Conservation (phyloP, 805 yeast species). For the Priceomyces melissophilus region DNA sequence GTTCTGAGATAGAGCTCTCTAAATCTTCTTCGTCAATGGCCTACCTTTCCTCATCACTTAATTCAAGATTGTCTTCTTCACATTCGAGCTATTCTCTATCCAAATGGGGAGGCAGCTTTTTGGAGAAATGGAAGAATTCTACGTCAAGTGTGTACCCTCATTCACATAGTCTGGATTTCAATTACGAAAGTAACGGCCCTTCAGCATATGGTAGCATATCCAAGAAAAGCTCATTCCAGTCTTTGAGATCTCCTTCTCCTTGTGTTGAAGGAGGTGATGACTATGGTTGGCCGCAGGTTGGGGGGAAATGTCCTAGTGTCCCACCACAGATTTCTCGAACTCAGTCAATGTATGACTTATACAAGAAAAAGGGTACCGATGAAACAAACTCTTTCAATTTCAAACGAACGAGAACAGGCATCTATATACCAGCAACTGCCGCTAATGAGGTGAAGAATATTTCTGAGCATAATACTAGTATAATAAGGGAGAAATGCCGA, state of each 20-base stretch:
- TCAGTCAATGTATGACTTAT: constrained; percentile 33
- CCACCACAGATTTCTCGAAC: constrained; percentile 27
- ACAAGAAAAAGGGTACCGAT: constrained; percentile 9
- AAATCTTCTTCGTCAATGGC: constrained; percentile 34
- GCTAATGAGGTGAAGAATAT: constrained; percentile 13
- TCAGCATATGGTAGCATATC: constrained; percentile 15
- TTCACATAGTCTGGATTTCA: neutral
- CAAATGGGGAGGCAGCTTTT: constrained; percentile 39
- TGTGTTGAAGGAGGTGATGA: constrained; percentile 31
- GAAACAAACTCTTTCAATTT: constrained; percentile 9
- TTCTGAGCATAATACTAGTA: constrained; percentile 15
- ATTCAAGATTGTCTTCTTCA: constrained; percentile 33
- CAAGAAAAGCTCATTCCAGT: constrained; percentile 24
- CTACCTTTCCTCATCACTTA: constrained; percentile 39
- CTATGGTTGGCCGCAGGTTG: constrained; percentile 15
- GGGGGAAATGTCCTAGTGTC: constrained; percentile 2
- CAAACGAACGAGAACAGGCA: constrained; percentile 20
- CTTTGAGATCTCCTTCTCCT: constrained; percentile 35
- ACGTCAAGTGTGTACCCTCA: constrained; percentile 11
- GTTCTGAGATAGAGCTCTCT: constrained; percentile 27
- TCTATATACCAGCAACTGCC: constrained; percentile 19
- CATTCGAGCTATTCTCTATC: constrained; percentile 39
- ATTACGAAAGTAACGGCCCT: constrained; percentile 6
- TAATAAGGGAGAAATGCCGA: constrained; percentile 20
- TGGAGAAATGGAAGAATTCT: constrained; percentile 44